phyloP scores from a whole-genome alignment of 1,139 yeast species.

The Suhomyces yuchorum region DNA sequence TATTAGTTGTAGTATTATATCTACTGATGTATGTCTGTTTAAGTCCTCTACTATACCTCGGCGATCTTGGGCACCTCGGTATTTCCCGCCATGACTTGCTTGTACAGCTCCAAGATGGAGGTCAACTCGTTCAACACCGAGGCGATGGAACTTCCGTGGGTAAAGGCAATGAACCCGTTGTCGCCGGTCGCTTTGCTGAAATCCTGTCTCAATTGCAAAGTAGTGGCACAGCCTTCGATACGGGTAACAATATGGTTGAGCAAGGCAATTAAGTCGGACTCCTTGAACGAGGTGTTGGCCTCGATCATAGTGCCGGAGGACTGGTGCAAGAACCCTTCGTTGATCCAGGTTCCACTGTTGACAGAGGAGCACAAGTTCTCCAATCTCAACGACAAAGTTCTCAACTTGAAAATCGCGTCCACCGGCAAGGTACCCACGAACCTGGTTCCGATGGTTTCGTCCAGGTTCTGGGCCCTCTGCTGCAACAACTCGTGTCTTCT shows the following conservation, averaged over 20 bases:
- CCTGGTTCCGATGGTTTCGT: constrained; percentile 23
- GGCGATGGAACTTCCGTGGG: constrained; percentile 25
- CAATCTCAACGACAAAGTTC: constrained; percentile 51
- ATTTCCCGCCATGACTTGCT: not conserved
- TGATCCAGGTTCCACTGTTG: constrained; percentile 28
- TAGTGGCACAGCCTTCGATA: constrained; percentile 56
- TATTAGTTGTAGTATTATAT: too few relatives aligned
- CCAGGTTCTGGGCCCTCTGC: constrained; percentile 27
- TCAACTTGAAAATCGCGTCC: constrained; percentile 48
- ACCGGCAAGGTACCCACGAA: constrained; percentile 45
- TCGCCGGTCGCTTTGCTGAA: constrained; percentile 28
- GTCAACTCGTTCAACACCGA: constrained; percentile 33
- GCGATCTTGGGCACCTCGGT: not conserved
- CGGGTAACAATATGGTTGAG: constrained; percentile 66
- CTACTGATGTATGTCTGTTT: too few relatives aligned
- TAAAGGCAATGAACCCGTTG: constrained; percentile 28
- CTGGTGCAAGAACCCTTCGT: constrained; percentile 32
- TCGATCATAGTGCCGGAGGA: constrained; percentile 31
- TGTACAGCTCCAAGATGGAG: constrained; percentile 11
- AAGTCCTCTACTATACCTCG: not conserved
- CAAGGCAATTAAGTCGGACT: constrained; percentile 46
- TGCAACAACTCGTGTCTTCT: constrained; percentile 55
- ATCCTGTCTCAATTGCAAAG: constrained; percentile 38
- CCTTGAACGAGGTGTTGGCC: constrained; percentile 31
- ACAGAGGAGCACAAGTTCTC: constrained; percentile 48